phyloP scores from a whole-genome alignment of 345 rosid genomes.

The Balakata baccata region DNA sequence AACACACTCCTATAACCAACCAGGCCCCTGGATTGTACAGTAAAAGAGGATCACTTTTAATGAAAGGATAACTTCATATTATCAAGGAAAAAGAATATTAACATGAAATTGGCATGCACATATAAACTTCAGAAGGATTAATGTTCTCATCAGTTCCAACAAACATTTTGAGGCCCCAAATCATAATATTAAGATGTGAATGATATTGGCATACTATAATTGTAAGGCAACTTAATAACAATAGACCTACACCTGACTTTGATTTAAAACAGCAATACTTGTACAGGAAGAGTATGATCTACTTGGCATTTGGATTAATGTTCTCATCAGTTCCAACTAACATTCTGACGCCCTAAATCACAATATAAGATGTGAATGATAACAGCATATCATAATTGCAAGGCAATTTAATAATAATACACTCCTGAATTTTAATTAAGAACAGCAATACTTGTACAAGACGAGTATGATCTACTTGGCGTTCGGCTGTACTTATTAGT shows the following conservation, averaged over 20 bases:
- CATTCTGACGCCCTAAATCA: too few relatives aligned
- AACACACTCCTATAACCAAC: constrained; percentile 98
- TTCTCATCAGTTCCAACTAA: too few relatives aligned
- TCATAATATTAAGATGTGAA: background rate
- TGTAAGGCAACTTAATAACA: background rate
- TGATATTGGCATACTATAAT: background rate
- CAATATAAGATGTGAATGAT: too few relatives aligned
- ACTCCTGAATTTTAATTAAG: too few relatives aligned
- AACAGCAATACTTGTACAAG: too few relatives aligned
- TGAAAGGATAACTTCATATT: background rate
- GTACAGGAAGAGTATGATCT: background rate
- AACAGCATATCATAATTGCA: too few relatives aligned
- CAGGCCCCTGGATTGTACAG: constrained; percentile 60
- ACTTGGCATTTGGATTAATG: too few relatives aligned
- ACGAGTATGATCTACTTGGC: too few relatives aligned
- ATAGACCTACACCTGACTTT: background rate
- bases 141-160: background rate
- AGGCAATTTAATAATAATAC: too few relatives aligned
- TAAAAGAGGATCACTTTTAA: background rate
- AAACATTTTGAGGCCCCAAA: background rate
- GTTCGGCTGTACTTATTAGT: background rate
- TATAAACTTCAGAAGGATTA: background rate
- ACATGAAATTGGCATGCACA: background rate
- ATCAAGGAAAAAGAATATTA: background rate
- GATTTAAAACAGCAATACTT: background rate